Percentiles rank a stretch among this genome's conserved stretches.
These are phyloP conservation scores for Candida tropicalis DNA, from an alignment of 1,139 yeast species.

Conservation along the genomic window DNA sequence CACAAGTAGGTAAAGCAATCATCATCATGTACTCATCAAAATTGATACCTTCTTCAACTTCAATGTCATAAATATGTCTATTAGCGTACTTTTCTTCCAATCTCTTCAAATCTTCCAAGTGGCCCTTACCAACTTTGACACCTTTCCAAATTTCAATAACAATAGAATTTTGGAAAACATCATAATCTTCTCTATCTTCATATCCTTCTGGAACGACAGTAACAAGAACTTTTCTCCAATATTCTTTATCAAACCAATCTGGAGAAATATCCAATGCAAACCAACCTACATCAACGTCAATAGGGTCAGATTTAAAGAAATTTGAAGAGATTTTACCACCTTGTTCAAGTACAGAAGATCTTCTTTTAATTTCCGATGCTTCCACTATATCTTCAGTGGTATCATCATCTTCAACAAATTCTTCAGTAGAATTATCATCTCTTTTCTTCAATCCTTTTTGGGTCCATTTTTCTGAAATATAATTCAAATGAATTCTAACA, in stretches of 20 bases:
- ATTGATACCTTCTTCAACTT: constrained; percentile 58
- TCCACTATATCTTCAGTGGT: background rate
- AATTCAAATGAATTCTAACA: constrained; percentile 69
- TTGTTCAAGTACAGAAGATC: constrained; percentile 40
- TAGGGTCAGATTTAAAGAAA: constrained; percentile 73
- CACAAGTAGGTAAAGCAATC: constrained; percentile 71
- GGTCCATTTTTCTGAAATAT: constrained; percentile 54
- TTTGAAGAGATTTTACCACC: constrained; percentile 47
- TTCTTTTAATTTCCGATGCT: constrained; percentile 19
- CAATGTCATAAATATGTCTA: constrained; percentile 41
- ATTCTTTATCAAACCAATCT: constrained; percentile 60
- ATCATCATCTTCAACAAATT: constrained; percentile 1
- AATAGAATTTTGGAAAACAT: constrained; percentile 52
- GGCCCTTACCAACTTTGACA: constrained; percentile 61
- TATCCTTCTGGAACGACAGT: constrained; percentile 73
- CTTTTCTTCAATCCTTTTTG: constrained; percentile 58
- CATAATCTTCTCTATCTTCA: constrained; percentile 63
- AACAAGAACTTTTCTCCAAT: constrained; percentile 52
- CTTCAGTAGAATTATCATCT: constrained; percentile 22
- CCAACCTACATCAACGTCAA: constrained; percentile 64
- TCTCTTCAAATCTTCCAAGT: constrained; percentile 53
- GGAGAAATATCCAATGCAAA: constrained; percentile 60
- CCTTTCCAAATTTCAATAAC: constrained; percentile 58
- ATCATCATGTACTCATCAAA: constrained; percentile 69
- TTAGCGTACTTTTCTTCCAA: constrained; percentile 38